Evolutionary conservation across 768 basidiomycete species (phyloP), one percentile per base, ranked within the genome.

Genomic region (Tephrocybe sp.): DNA sequence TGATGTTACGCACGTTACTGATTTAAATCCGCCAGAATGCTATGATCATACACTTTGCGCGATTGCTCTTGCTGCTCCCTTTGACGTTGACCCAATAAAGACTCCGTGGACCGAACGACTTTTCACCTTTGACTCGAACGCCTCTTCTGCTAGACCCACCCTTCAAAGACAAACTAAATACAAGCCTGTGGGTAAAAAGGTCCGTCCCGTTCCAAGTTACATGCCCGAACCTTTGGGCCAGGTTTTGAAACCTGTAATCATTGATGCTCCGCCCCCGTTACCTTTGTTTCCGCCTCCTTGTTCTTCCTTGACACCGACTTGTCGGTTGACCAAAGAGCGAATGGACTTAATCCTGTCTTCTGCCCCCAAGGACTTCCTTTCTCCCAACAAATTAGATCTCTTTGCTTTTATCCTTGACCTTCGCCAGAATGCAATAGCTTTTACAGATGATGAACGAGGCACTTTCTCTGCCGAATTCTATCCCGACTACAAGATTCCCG

Each of bases 401-500:
- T 24, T 64, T 1, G 57, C 52, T 7, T 52, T 29, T 37, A 55
- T 64, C 4, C 13, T 62, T 6, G 15, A 19, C 16, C 21, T 16
- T 0, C 44, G 53, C 18, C 38, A 61, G 10, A 16, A n/a, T 2
- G 62, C 58, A 0, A 40, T 64, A 3, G 64, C 57, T 1, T 61
- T 61, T n/a, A 19, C 42, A 2, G 42, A 59, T 34, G n/a, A 22
- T 16, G 64, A 73, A 44, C 47, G 57, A 2, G 71, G 71, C 3
- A 61, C 46, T 0, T 70, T 72, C 42, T 58, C 48, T 11, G 48
- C 45, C 0, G 55, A 66, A 13, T 72, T 62, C 49, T 71, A 57
- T 33, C 63, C 65, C 7, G 65, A 67, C 46, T 66, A 68, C 27
- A 54, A 61, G 16, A 62, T 69, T 18, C 64, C 65, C 0, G 50